Percentiles rank a stretch among this genome's conserved stretches.
Conservation (phyloP, 2,329 filamentous ascomycete species). For the Albophoma yamanashiensis region DNA sequence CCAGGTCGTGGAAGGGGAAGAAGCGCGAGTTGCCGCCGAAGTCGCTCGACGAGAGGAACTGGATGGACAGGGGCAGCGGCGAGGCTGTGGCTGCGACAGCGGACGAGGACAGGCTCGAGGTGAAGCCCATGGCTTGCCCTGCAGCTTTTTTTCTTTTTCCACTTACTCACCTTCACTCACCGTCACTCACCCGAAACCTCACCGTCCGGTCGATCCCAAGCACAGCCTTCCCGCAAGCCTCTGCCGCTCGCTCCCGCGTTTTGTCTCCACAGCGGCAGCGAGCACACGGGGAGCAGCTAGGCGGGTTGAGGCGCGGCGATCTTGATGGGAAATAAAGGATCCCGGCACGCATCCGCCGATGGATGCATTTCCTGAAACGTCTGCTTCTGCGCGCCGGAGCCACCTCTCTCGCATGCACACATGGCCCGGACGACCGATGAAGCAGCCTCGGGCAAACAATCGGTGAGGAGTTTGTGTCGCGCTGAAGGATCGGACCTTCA, state of each 20-base stretch:
- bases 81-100: not conserved
- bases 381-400: not conserved
- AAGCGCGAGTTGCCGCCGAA: slow-evolving; percentile 23
- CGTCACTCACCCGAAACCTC: not conserved
- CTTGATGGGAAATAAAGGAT: not conserved
- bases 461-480: not conserved
- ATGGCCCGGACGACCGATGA: not conserved
- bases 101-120: not conserved
- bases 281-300: not conserved
- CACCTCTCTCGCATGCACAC: not conserved
- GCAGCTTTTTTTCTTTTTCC: no score
- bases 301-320: not conserved
- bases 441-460: not conserved
- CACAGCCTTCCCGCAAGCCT: not conserved
- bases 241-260: not conserved
- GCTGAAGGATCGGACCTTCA: not conserved
- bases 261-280: not conserved
- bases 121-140: not conserved
- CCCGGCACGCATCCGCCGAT: not conserved
- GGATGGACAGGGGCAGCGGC: slow-evolving; percentile 11
- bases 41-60: slow-evolving; percentile 12
- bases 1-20: slow-evolving; percentile 26
- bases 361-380: not conserved
- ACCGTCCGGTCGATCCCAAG: not conserved
- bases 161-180: not conserved